phyloP scores from a whole-genome alignment of 2,329 filamentous ascomycete species.

The Fusarium verticillioides region DNA sequence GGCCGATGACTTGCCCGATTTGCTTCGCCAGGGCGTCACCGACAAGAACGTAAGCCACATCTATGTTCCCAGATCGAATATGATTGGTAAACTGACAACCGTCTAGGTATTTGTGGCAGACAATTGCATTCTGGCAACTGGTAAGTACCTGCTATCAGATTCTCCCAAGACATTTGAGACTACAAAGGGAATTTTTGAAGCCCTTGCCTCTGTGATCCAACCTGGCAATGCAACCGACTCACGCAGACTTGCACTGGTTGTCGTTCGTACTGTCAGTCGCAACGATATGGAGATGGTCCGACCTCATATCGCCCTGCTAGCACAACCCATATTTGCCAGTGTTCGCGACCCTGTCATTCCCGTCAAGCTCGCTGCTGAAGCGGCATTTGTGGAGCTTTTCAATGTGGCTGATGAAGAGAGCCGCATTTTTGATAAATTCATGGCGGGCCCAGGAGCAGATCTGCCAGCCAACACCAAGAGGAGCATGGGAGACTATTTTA shows the following conservation, averaged over 20 bases:
- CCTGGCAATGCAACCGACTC: constrained; percentile 85
- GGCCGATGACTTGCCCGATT: constrained; percentile 77
- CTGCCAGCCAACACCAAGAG: constrained; percentile 80
- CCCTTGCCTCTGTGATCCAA: constrained; percentile 78
- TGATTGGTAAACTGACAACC: neutral
- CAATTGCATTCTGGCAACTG: constrained; percentile 88
- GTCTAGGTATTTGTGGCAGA: constrained; percentile 82
- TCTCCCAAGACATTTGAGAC: constrained; percentile 78
- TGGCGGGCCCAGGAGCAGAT: constrained; percentile 73
- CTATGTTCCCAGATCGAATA: neutral
- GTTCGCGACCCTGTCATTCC: constrained; percentile 94
- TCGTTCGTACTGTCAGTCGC: constrained; percentile 85
- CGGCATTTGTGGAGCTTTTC: constrained; percentile 92
- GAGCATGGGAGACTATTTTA: constrained; percentile 97
- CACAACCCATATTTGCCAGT: constrained; percentile 85
- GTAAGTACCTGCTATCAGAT: constrained; percentile 84
- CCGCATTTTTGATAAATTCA: constrained; percentile 90
- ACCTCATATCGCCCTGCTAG: constrained; percentile 83
- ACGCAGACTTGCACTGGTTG: constrained; percentile 85
- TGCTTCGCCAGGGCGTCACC: constrained; percentile 82
- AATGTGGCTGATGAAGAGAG: constrained; percentile 87
- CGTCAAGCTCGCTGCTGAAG: constrained; percentile 93
- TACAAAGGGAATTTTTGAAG: constrained; percentile 82
- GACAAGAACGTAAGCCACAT: constrained; percentile 74
- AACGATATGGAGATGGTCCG: constrained; percentile 82